Base-by-base conservation (phyloP, 257 asterid species). In the Jacaranda copaia region DNA sequence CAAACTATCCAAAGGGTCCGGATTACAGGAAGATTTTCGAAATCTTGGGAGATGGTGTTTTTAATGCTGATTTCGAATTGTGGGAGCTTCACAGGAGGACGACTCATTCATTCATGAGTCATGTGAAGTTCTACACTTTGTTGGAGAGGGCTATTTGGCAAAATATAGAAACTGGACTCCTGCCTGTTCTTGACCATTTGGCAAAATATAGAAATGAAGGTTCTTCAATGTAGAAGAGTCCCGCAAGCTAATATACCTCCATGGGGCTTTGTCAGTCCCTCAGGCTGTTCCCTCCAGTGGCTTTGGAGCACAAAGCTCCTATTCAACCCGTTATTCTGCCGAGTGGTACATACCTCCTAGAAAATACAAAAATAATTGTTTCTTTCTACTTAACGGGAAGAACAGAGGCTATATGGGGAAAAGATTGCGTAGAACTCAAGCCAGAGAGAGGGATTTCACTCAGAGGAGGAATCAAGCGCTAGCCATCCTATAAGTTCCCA, bases 401-500 rank as follows among this genome's bases (percentile, higher is more conserved):
- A 74, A 84, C 77, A 87, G 87, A 83, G 81, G 5, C 53, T 0
- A 85, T 88, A 15, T 88, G 96, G 93, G 96, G 90, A 3, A 48
- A 79, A 19, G 89, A 90, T 16, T 86, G 88, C 79, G 20, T 85
- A 25, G 85, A 83, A 32, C 86, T 86, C 80, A 86, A 79, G 79
- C 96, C 91, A 1, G 32, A 25, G 32, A 25, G 32, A 25, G 1
- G 32, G 32, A 25, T 25, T 25, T 25, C 32, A 25, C 32, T 90
- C 85, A 39, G 59, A 0, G 91, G 93, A 11, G 68, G 68, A 39
- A 40, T 80, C 1, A 85, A 73, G 48, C 93, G 85, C 61, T 87
- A 83, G 78, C 87, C 96, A 18, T 90, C 93, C 7, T 88, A 68
- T 77, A 88, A 86, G 84, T 90, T 90, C 32, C 90, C 89, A 16